Percentiles rank a stretch among this genome's conserved stretches.
These are phyloP conservation scores for Funneliformis caledonium DNA, from an alignment of 371 early-diverging fungal species.

Conservation along the genomic window DNA sequence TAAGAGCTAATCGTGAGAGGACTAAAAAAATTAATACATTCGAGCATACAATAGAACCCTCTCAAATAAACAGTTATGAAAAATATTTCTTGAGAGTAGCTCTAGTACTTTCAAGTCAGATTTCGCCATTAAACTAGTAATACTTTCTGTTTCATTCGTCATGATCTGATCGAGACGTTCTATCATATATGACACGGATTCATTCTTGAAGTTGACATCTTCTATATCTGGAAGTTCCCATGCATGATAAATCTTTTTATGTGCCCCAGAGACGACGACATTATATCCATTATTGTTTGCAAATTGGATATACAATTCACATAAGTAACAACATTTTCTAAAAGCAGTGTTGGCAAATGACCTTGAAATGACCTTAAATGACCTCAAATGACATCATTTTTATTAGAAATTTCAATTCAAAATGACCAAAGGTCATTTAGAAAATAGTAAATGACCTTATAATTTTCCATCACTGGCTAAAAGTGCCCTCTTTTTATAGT, in stretches of 20 bases:
- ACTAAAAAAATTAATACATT: too few relatives aligned
- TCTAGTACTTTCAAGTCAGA: neutral
- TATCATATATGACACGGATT: neutral
- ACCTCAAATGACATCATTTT: too few relatives aligned
- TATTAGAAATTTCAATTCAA: too few relatives aligned
- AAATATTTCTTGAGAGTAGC: too few relatives aligned
- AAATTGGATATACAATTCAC: neutral
- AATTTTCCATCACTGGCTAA: neutral
- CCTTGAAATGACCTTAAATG: too few relatives aligned
- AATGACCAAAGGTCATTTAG: too few relatives aligned
- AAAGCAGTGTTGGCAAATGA: neutral
- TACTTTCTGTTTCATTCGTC: neutral
- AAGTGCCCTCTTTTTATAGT: neutral
- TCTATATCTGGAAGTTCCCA: neutral
- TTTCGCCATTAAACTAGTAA: neutral
- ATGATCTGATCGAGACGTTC: neutral
- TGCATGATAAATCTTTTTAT: neutral
- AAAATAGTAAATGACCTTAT: too few relatives aligned
- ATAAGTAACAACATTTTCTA: neutral
- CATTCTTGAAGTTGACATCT: neutral
- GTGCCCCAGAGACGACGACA: neutral
- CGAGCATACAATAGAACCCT: too few relatives aligned
- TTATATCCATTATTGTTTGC: slow-evolving; percentile 4
- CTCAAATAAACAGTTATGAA: too few relatives aligned
- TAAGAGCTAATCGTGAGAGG: too few relatives aligned